Conservation (phyloP, 2,329 filamentous ascomycete genomes). For the Alternaria sp. region DNA sequence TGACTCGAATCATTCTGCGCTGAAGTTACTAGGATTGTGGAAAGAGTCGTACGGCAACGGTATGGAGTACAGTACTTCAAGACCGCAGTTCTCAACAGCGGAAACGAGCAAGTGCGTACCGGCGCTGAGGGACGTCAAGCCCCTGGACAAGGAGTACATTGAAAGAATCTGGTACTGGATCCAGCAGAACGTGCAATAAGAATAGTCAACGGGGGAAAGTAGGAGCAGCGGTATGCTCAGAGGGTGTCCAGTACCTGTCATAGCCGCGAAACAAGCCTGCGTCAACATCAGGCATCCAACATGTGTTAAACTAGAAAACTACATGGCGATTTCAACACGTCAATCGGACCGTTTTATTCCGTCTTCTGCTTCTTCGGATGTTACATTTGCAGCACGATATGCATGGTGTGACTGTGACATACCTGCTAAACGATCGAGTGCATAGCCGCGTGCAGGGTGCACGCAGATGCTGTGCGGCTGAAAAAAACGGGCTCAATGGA, state of each 20-base stretch:
- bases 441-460: background rate
- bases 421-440: background rate
- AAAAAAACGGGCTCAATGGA: background rate
- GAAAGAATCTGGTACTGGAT: slow-evolving; percentile 56
- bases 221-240: background rate
- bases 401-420: background rate
- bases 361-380: background rate
- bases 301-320: background rate
- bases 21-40: slow-evolving; percentile 62
- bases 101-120: slow-evolving; percentile 47
- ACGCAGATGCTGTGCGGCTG: slow-evolving; percentile 1
- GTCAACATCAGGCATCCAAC: background rate
- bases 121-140: slow-evolving; percentile 48
- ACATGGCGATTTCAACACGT: slow-evolving; percentile 5
- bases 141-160: slow-evolving; percentile 56
- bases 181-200: slow-evolving; percentile 27
- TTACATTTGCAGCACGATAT: background rate
- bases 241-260: background rate
- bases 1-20: slow-evolving; percentile 53
- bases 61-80: slow-evolving; percentile 4
- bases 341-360: background rate
- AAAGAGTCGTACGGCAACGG: slow-evolving; percentile 52
- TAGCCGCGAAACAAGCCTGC: background rate
- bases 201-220: background rate
- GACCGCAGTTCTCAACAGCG: slow-evolving; percentile 46